Evolutionary conservation across 2,329 filamentous ascomycete genomes (phyloP).

Genomic region (Cladosporium austrohemisphaericum): DNA sequence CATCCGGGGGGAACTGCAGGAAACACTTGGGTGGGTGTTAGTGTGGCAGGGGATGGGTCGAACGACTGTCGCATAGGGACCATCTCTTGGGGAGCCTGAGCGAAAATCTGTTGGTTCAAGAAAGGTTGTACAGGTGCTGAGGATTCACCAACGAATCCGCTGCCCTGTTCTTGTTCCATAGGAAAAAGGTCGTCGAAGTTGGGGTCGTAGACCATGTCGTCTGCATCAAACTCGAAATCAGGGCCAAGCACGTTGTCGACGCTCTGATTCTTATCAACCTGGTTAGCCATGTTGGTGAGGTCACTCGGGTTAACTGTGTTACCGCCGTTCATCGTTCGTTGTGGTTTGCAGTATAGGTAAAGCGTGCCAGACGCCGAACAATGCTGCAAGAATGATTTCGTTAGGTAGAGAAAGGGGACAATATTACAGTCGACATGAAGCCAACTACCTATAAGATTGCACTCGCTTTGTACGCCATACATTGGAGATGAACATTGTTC

Average conservation of each 20-base stretch:
- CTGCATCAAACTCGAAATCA: neutral
- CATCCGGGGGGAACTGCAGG: neutral
- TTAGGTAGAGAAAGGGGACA: neutral
- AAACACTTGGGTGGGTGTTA: neutral
- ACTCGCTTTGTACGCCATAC: neutral
- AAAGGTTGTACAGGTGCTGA: neutral
- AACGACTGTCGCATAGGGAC: neutral
- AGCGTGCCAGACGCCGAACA: conserved; percentile 9
- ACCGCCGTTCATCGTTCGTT: neutral
- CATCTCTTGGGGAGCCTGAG: neutral
- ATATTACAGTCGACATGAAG: neutral
- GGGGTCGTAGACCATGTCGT: neutral
- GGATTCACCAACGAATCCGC: neutral
- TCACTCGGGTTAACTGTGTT: neutral
- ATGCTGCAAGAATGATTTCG: conserved; percentile 1
- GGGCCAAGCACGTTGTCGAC: neutral
- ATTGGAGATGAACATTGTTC: neutral
- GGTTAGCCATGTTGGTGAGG: neutral
- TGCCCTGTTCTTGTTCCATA: neutral
- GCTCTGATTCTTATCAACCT: neutral
- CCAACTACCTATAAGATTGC: neutral
- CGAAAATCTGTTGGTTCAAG: neutral
- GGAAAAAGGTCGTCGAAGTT: neutral
- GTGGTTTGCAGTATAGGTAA: neutral
- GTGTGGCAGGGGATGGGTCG: neutral